Evolutionary conservation across 2,329 filamentous ascomycete species (phyloP), one percentile per base, ranked within the genome.

Genomic region (Cryphonectria parasitica): DNA sequence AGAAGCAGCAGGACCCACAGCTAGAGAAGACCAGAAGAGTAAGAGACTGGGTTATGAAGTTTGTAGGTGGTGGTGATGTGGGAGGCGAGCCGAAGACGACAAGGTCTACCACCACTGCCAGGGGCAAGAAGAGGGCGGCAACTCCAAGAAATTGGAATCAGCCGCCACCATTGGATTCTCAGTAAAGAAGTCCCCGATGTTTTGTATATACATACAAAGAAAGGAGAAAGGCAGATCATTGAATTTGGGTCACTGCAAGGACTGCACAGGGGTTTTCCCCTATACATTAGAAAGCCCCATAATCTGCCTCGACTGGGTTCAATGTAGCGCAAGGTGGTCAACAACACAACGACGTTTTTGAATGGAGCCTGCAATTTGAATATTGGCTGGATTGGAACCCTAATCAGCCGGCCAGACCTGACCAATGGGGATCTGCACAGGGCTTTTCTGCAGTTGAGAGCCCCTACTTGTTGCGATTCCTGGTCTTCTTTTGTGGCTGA

Each of bases 31-130:
- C 91, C 34, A 85, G 82, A 73, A 85, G 84, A 64, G 93, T 97
- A 49, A 88, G 87, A 75, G 88, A 91, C 73, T 98, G 94, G 94
- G 88, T 93, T 11, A 79, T 90, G 70, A 83, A 84, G 52, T 96
- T 95, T 79, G 89, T 97, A 5, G 84, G 84, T 3, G 77, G 77
- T 1, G 82, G 80, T 62, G 74, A 56, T n/a, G 73, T 43, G 15
- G 68, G 75, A n/a, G 49, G 63, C 15, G 22, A 41, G 10, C 43
- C 49, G 15, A 69, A 39, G 31, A 76, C 76, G 25, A 77, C 77
- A 66, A 76, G 76, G 49, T 77, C 74, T 1, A 25, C 22, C 56
- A 78, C 74, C 13, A 41, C 34, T 56, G 70, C 74, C 1, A 74
- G 76, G 5, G 76, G 75, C 13, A 78, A 75, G 63, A 63, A 64